Evolutionary conservation across 768 basidiomycete genomes (phyloP), one percentile per base, ranked within the genome.

Genomic region (Tylopilus plumbeoviolaceoides): DNA sequence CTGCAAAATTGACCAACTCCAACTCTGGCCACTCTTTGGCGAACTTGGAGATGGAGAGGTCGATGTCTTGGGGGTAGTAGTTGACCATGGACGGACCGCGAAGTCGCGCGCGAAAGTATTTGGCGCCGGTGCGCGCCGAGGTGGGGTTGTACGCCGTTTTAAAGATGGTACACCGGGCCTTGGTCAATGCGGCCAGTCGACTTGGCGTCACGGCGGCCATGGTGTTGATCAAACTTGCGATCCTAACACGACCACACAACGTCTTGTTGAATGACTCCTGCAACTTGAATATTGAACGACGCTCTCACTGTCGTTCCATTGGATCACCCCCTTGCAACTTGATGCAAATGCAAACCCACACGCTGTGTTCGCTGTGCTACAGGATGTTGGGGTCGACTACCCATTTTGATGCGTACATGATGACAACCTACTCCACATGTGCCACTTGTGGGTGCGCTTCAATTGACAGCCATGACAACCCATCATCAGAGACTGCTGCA

Each of bases 121-220:
- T 98, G 25, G 92, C 87, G 17, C 95, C 95, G 0, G 89, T 94
- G 17, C 95, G 85, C 14, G 82, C 66, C 25, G 80, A 81, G 3
- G 78, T 78, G 0, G 95, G 95, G 71, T 98, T 98, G 72, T 89
- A 92, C 4, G 87, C 76, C 9, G 91, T 95, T 64, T 92, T 82
- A 64, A 98, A 95, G 48, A 98, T 81, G 39, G 76, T 65, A 65
- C 83, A 85, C 41, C 85, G 85, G 6, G 89, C 74, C 45, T 80
- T 78, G 1, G 70, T 78, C 56, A 93, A 75, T n/a, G 79, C 73
- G 14, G 75, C 72, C n/a, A 90, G 69, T 47, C 83, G 80, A 35
- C 78, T 72, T 20, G 78, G 75, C 5, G 71, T 59, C n/a, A 80
- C 61, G 2, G 78, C 66, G 8, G 55, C 52, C 66, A 69, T 68